A percentile compares a stretch with the other conserved stretches of the same genome.
These are phyloP conservation scores for Phragmites australis DNA, from an alignment of 176 grass and related monocot species.

Conservation along the genomic window DNA sequence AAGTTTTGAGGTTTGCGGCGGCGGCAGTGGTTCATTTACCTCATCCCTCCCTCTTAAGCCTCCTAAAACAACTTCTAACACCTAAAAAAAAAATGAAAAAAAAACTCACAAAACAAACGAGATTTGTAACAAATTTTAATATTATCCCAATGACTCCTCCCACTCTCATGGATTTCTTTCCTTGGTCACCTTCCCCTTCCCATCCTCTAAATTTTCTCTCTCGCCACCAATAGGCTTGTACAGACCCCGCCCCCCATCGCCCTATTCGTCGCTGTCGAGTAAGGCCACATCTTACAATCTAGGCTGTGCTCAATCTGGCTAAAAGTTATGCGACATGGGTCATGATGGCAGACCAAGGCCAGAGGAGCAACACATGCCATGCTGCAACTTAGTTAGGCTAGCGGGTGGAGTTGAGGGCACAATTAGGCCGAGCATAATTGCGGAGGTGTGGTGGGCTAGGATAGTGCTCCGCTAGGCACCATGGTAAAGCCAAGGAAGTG, in stretches of 20 bases:
- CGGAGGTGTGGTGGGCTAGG: background rate
- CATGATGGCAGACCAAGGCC: background rate
- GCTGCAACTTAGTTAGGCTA: background rate
- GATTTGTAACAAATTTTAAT: background rate
- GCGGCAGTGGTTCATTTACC: background rate
- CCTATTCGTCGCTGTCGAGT: background rate
- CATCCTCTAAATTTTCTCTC: background rate
- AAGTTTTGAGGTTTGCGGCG: background rate
- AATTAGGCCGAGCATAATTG: background rate
- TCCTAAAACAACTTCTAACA: background rate
- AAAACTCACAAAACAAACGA: background rate
- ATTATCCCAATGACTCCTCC: background rate
- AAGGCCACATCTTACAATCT: background rate
- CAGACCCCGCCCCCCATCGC: background rate
- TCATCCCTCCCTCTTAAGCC: background rate
- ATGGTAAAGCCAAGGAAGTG: background rate
- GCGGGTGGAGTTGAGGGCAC: background rate
- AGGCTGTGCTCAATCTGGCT: background rate
- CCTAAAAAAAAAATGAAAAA: background rate
- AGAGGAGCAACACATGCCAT: background rate
- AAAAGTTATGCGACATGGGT: background rate
- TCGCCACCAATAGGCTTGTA: background rate
- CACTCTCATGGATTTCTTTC: background rate
- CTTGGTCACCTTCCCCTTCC: background rate
- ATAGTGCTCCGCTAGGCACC: background rate